These are phyloP conservation scores for Syncephalastrum racemosum DNA, from an alignment of 371 early-diverging fungal genomes.

Conservation along the genomic window DNA sequence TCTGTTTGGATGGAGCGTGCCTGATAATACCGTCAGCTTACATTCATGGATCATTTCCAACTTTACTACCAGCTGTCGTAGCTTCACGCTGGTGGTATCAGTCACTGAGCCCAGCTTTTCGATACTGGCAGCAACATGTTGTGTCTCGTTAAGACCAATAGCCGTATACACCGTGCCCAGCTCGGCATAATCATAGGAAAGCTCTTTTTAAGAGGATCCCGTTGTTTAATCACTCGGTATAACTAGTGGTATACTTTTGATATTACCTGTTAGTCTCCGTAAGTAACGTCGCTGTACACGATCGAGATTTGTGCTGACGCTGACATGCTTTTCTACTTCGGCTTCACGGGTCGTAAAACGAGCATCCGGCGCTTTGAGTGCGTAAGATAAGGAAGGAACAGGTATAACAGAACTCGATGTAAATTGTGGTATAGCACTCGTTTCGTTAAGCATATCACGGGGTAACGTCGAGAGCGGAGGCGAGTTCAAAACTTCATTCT, in stretches of 20 bases:
- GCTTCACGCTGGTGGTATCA: conserved; percentile 73
- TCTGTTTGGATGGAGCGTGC: conserved; percentile 63
- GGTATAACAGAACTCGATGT: conserved; percentile 27
- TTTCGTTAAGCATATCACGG: conserved; percentile 38
- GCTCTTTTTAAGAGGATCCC: conserved; percentile 15
- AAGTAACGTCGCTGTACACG: conserved; percentile 58
- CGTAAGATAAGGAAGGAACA: conserved; percentile 25
- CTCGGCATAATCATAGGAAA: conserved; percentile 75
- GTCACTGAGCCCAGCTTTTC: conserved; percentile 84
- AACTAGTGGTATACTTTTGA: neutral
- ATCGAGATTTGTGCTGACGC: conserved; percentile 55
- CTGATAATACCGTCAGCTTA: conserved; percentile 19
- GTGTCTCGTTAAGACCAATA: conserved; percentile 78
- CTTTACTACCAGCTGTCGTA: conserved; percentile 57
- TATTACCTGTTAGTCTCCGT: conserved; percentile 56
- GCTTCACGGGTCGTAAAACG: conserved; percentile 66
- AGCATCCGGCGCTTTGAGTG: conserved; percentile 61
- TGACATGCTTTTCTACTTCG: conserved; percentile 62
- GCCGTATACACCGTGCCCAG: conserved; percentile 87
- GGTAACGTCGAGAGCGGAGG: conserved; percentile 63
- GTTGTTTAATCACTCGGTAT: neutral
- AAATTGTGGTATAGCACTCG: conserved; percentile 1
- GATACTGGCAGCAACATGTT: conserved; percentile 65
- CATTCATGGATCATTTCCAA: too few relatives aligned
- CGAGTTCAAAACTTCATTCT: conserved; percentile 63